Base-by-base conservation (phyloP, 1,284 basidiomycete species). In the Leccinum glutinopallens region DNA sequence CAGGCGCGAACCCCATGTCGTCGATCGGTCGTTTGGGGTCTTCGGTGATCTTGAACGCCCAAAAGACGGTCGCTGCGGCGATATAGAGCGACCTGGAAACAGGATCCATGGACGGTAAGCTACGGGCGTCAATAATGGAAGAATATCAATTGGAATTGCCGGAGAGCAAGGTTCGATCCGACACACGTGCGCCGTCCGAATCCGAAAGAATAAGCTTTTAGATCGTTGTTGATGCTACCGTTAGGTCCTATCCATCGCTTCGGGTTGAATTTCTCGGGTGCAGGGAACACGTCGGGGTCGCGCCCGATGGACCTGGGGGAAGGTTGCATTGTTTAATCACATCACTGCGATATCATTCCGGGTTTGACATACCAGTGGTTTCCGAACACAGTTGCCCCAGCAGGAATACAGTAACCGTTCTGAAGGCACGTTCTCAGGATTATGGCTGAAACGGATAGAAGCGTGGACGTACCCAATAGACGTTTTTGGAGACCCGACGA, bases 171-270 rank as follows among this genome's bases (percentile, higher is more conserved):
- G 71, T 86, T 80, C 65, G 84, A 81, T 2, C 87, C 87, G 0
- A 87, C 86, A 65, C 87, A 89, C 0, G 87, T 81, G 49, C 83
- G 77, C 41, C 87, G 76, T 9, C 88, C 88, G 67, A 87, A 89
- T 0, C 88, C 87, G 67, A 87, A 89, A 19, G 83, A 79, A 68
- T 80, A 87, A 3, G 80, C 76, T 66, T 80, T 84, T 13, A 88
- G 67, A 54, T 88, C 85, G 10, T 76, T 75, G 13, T 78, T 75
- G 15, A 89, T 69, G 33, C 73, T 76, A 1, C 86, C 86, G 2
- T 84, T 77, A 9, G 77, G 70, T 33, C 78, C 80, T 10, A 90
- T 66, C 87, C 86, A 90, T 15, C 87, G 80, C 64, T 82, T 78
- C 0, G 87, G 87, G 51, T 83, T 76, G 72, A 90, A 89, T 29